These are phyloP conservation scores for Atkinsonella texensis DNA, from an alignment of 2,329 filamentous ascomycete species.

Conservation along the genomic window DNA sequence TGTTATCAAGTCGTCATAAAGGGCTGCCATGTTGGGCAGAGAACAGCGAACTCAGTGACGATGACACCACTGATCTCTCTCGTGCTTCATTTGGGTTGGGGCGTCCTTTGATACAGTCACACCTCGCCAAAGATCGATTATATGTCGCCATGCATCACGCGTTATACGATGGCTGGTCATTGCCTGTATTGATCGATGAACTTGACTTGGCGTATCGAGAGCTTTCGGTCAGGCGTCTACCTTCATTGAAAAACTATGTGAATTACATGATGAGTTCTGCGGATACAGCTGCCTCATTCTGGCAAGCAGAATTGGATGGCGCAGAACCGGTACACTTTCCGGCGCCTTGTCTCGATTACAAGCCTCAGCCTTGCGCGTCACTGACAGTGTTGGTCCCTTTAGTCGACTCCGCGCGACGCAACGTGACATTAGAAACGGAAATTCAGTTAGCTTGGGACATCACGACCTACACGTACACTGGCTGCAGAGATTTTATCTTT, in stretches of 20 bases:
- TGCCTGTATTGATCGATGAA: not conserved
- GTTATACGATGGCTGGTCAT: slow-evolving; percentile 1
- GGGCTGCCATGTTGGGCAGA: not conserved
- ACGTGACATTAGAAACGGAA: not conserved
- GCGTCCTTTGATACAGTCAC: not conserved
- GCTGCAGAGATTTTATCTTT: not conserved
- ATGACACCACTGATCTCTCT: not conserved
- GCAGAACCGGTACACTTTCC: not conserved
- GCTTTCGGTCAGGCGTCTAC: not conserved
- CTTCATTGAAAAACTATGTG: not conserved
- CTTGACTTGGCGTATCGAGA: not conserved
- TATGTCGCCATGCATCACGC: not conserved
- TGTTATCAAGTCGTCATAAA: not conserved
- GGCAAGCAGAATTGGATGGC: not conserved
- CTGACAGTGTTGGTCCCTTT: not conserved
- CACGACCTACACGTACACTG: not conserved
- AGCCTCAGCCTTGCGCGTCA: not conserved
- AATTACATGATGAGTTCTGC: not conserved
- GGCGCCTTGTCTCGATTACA: not conserved
- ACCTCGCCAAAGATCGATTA: not conserved
- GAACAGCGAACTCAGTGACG: not conserved
- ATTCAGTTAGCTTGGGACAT: not conserved
- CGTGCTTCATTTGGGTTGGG: not conserved
- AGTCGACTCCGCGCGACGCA: not conserved
- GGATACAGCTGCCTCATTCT: not conserved